Percentiles rank a stretch among this genome's conserved stretches.
Evolutionary conservation across 2,329 filamentous ascomycete genomes (phyloP).

Genomic region (Moelleriella libera): DNA sequence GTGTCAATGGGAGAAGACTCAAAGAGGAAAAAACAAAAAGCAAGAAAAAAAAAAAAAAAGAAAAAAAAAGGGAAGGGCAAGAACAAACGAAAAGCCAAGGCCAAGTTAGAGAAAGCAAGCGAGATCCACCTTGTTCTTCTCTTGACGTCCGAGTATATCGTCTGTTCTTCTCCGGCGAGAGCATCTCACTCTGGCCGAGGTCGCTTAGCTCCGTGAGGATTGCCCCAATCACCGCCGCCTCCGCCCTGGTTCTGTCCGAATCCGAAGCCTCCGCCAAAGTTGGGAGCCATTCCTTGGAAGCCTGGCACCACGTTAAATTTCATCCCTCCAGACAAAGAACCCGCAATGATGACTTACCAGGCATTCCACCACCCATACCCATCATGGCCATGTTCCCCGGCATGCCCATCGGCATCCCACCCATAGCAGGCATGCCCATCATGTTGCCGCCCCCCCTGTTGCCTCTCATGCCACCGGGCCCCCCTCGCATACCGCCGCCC

Average conservation of each 20-base stretch:
- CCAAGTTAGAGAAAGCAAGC: too few relatives aligned
- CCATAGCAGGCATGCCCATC: constrained; percentile 33
- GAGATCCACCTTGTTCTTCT: not conserved
- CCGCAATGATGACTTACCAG: constrained; percentile 13
- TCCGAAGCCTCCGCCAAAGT: constrained; percentile 58
- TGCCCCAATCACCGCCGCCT: constrained; percentile 50
- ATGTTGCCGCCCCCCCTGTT: constrained; percentile 37
- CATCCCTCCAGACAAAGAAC: too few relatives aligned
- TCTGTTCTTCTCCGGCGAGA: too few relatives aligned
- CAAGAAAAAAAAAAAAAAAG: too few relatives aligned
- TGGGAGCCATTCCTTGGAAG: constrained; percentile 54
- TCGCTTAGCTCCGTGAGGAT: constrained; percentile 69
- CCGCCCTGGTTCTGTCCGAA: constrained; percentile 41
- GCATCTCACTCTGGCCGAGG: constrained; percentile 51
- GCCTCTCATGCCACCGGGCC: constrained; percentile 33
- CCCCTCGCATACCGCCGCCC: constrained; percentile 31
- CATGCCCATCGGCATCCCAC: constrained; percentile 40
- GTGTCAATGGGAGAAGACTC: too few relatives aligned
- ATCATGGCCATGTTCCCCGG: constrained; percentile 42
- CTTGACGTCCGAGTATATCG: not conserved
- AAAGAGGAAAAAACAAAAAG: too few relatives aligned
- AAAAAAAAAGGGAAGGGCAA: too few relatives aligned
- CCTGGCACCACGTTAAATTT: constrained; percentile 19
- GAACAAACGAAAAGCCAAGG: too few relatives aligned
- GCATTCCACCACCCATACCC: constrained; percentile 29